Percentiles rank a stretch among this genome's conserved stretches.
These are phyloP conservation scores for Wickerhamiella cacticola DNA, from an alignment of 805 yeast species.

Conservation along the genomic window DNA sequence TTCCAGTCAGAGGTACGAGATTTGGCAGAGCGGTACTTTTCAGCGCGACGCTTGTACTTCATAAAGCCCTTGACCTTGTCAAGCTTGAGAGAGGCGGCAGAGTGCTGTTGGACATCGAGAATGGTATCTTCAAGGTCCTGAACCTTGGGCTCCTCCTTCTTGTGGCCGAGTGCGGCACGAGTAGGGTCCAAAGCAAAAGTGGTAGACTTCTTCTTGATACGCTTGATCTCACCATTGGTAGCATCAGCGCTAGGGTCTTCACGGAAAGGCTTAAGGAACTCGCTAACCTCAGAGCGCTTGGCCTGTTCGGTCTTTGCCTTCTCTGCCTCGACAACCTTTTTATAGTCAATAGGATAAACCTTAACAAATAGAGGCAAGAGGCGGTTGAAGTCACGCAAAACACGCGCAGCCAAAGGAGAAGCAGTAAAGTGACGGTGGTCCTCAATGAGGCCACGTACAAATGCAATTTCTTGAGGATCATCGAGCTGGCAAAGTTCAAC, in stretches of 20 bases:
- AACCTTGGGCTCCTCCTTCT: constrained; percentile 60
- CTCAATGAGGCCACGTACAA: constrained; percentile 82
- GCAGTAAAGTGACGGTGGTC: constrained; percentile 93
- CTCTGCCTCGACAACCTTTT: constrained; percentile 73
- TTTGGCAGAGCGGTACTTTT: constrained; percentile 67
- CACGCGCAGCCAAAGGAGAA: constrained; percentile 75
- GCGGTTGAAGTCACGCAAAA: constrained; percentile 78
- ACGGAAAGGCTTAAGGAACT: constrained; percentile 51
- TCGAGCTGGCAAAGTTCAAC: constrained; percentile 66
- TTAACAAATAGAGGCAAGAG: constrained; percentile 81
- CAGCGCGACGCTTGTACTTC: constrained; percentile 83
- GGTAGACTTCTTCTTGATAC: constrained; percentile 24
- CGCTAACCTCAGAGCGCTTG: constrained; percentile 45
- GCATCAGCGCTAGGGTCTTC: constrained; percentile 78
- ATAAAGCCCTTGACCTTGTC: constrained; percentile 85
- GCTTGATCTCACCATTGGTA: constrained; percentile 77
- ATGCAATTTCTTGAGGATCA: constrained; percentile 89
- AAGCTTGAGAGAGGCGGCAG: constrained; percentile 44
- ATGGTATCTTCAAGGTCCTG: constrained; percentile 84
- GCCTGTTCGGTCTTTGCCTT: constrained; percentile 51
- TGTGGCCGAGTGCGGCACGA: constrained; percentile 31
- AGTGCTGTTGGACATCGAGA: constrained; percentile 52
- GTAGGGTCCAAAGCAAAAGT: constrained; percentile 18
- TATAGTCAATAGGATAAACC: constrained; percentile 86
- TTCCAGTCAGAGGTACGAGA: constrained; percentile 82